Base-by-base conservation (phyloP, 1,139 yeast species). In the Candida freyschussii region DNA sequence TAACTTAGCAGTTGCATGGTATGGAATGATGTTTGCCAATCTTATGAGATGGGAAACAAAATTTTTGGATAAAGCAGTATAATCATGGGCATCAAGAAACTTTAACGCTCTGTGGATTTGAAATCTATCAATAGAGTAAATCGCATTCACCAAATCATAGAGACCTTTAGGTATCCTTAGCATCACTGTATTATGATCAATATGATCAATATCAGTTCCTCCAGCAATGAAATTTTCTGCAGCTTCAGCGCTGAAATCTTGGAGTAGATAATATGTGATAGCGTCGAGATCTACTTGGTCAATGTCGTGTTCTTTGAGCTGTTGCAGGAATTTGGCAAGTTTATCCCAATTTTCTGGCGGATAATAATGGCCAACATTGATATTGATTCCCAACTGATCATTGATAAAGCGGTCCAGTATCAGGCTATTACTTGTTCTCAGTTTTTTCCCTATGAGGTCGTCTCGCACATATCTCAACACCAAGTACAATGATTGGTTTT, bases 91-190 rank as follows among this genome's bases (percentile, higher is more conserved):
- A 13, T 37, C 33, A 9, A 48, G 26, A 27, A 40, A 33, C 21
- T 28, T 36, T 9, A 45, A 18, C 8, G 41, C 24, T 14, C 30
- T 41, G 21, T 30, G 19, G 9, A 48, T 40, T 22, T 50, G 47
- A 23, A 50, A 47, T 29, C 52, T 41, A 26, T 50, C 55, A 12
- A 50, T 32, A 21, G 23, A 40, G 29, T 50, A 50, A 6, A 47
- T 36, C 9, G 45, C 37, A 30, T 48, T 43, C 17, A 48, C 39
- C 13, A 48, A 33, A 22, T 45, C 44, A 17, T 47, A 43, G 6
- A 39, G 32, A 9, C 29, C 16, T n/a, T 23, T 19, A 1, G 46
- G 40, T 7, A 46, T 36, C 9, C 32, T 32, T 4, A 29, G 27
- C 5, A 30, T 8, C 8, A 32, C 17, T 3, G 29, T 20, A 7